phyloP scores from a whole-genome alignment of 768 basidiomycete genomes.

The Boletus patriciae region DNA sequence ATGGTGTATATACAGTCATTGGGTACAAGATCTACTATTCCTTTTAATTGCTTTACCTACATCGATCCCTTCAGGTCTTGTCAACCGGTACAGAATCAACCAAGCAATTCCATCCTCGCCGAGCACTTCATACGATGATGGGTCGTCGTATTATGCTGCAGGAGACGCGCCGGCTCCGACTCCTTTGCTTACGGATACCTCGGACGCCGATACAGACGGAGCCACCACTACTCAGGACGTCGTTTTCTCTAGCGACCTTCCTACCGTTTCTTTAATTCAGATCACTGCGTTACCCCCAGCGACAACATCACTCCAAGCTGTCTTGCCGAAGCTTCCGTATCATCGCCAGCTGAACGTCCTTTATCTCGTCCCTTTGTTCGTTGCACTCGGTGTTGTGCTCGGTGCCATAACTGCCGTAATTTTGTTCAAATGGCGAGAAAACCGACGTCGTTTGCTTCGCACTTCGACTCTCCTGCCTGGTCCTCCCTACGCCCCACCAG shows the following conservation, averaged over 20 bases:
- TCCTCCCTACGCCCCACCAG: constrained; percentile 28
- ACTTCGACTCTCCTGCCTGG: constrained; percentile 24
- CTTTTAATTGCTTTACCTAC: constrained; percentile 3
- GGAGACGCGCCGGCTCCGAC: constrained; percentile 20
- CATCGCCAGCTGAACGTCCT: constrained; percentile 25
- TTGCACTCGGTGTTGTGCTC: constrained; percentile 25
- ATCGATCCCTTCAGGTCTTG: constrained; percentile 5
- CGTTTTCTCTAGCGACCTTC: constrained; percentile 7
- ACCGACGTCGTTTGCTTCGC: constrained; percentile 2
- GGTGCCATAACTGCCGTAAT: constrained; percentile 16
- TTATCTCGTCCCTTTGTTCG: constrained; percentile 30
- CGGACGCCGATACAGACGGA: not conserved
- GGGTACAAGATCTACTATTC: constrained; percentile 13
- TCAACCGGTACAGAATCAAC: constrained; percentile 12
- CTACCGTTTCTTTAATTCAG: constrained; percentile 28
- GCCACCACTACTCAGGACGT: not conserved
- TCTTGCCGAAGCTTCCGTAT: constrained; percentile 20
- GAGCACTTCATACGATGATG: constrained; percentile 34
- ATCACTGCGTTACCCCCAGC: constrained; percentile 36
- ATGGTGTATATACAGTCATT: constrained; percentile 23
- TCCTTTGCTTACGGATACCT: constrained; percentile 6
- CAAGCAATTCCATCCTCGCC: constrained; percentile 11
- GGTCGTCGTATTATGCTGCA: constrained; percentile 40
- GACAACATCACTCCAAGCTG: constrained; percentile 11
- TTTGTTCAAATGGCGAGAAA: constrained; percentile 15